Percentiles rank a stretch among this genome's conserved stretches.
Conservation (phyloP, 2,329 filamentous ascomycete genomes). For the Clonostachys rhizophaga region DNA sequence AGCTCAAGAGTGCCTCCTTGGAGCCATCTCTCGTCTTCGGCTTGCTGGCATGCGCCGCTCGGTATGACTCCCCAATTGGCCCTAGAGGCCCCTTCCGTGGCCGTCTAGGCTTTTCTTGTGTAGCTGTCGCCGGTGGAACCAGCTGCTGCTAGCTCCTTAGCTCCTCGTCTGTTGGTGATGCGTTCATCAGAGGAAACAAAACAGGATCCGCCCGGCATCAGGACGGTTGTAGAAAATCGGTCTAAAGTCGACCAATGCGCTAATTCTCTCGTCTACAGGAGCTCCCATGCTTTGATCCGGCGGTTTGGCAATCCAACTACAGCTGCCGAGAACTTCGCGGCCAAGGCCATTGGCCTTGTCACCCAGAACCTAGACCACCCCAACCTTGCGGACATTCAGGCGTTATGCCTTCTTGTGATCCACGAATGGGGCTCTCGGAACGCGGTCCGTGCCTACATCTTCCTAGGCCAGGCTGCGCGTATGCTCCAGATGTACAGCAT, state of each 20-base stretch:
- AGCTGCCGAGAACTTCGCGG: slow-evolving; percentile 54
- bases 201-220: no score
- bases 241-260: not conserved
- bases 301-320: slow-evolving; percentile 51
- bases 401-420: slow-evolving; percentile 55
- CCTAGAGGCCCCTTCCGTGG: no score
- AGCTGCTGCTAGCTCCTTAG: no score
- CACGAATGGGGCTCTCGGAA: slow-evolving; percentile 60
- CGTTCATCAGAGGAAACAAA: no score
- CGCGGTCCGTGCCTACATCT: slow-evolving; percentile 58
- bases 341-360: slow-evolving; percentile 51
- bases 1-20: slow-evolving; percentile 51
- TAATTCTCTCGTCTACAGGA: slow-evolving; percentile 28
- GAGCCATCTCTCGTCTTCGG: slow-evolving; percentile 54
- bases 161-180: no score
- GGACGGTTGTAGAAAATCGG: no score
- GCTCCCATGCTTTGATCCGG: slow-evolving; percentile 50
- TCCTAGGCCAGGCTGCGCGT: slow-evolving; percentile 57
- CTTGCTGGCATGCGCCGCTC: slow-evolving; percentile 50
- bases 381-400: slow-evolving; percentile 56
- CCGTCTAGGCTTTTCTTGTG: no score
- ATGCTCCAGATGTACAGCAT: slow-evolving; percentile 63
- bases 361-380: slow-evolving; percentile 56
- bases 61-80: slow-evolving; percentile 34
- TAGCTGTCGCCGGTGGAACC: no score